phyloP scores from a whole-genome alignment of 345 rosid species.

The Dipteronia sinensis region DNA sequence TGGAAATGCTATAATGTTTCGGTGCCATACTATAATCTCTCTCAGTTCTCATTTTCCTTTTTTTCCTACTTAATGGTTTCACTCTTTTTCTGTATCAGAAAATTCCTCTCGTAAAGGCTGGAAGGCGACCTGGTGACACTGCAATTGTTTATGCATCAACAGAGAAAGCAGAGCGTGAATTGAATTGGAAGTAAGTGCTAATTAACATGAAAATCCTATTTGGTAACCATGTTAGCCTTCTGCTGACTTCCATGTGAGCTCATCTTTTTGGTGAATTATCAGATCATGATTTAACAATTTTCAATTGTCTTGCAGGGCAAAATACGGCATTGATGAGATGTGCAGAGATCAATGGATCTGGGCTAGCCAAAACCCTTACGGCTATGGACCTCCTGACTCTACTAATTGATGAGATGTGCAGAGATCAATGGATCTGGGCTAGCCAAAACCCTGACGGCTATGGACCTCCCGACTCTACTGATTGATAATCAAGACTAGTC shows the following conservation, averaged over 20 bases:
- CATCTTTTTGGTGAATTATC: background rate
- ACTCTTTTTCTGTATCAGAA: conserved; percentile 43
- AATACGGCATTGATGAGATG: conserved; percentile 85
- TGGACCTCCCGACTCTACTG: conserved; percentile 43
- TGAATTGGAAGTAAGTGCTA: conserved; percentile 87
- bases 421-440: conserved; percentile 96
- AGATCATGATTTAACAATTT: background rate
- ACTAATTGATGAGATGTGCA: conserved; percentile 65
- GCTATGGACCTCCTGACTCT: conserved; percentile 59
- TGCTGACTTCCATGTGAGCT: background rate
- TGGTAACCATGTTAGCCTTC: background rate
- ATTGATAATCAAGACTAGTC: conserved; percentile 17
- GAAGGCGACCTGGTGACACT: conserved; percentile 87
- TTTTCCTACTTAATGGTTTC: background rate
- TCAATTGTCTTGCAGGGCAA: conserved; percentile 56
- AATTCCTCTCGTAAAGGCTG: conserved; percentile 73
- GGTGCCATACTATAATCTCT: background rate
- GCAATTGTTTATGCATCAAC: conserved; percentile 92
- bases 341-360: conserved; percentile 96
- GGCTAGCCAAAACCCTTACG: conserved; percentile 93
- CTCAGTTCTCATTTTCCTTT: background rate
- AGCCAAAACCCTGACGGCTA: conserved; percentile 93
- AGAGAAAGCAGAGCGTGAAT: conserved; percentile 66
- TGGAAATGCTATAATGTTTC: background rate
- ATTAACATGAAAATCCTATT: background rate